Evolutionary conservation across 192 early-diverging fungal species (phyloP), one percentile per base, ranked within the genome.

Genomic region (Obelidium mucronatum): DNA sequence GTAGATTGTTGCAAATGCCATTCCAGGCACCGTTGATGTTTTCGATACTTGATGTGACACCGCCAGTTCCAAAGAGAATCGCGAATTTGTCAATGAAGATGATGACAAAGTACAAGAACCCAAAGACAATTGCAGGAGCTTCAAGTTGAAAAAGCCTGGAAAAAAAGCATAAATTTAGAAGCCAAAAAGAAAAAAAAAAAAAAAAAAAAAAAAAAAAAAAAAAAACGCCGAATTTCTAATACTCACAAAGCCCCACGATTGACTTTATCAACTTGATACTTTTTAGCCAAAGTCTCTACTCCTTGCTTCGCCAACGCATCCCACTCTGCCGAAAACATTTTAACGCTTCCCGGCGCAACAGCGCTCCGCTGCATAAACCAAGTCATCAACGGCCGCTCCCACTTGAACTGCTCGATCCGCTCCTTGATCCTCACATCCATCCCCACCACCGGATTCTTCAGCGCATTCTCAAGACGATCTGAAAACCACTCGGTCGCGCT

Each of bases 201-300:
- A n/a, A n/a, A 60, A 60, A 26, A 31, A 17, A 26, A 31, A 60
- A n/a, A n/a, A n/a, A n/a, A n/a, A n/a, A n/a, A n/a, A n/a, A n/a
- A n/a, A n/a, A n/a, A n/a, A n/a, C n/a, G 26, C 11, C 17, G 33
- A 26, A 60, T 15, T 52, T 60, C 33, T 26, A 13, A 60, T 22
- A 22, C 59, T 17, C 26, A 60, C 59, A 60, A 60, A 11, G 79
- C 83, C 22, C 83, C 83, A 24, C 83, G 83, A 78, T 84, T 84
- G 33, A 84, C 35, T 44, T 84, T 84, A 68, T 84, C 83, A 28
- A 81, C 74, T 24, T 87, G 67, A 53, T 80, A 84, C 61, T 84
- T 84, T 28, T 78, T 82, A 53, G 83, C 81, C 26, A 84, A 40
- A 52, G 85, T 76, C 17, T 40, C 78, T 53, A 84, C 60, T 26